Percentiles rank a stretch among this genome's conserved stretches.
These are phyloP conservation scores for Ophiorrhiza pumila DNA, from an alignment of 257 asterid species.

Conservation along the genomic window DNA sequence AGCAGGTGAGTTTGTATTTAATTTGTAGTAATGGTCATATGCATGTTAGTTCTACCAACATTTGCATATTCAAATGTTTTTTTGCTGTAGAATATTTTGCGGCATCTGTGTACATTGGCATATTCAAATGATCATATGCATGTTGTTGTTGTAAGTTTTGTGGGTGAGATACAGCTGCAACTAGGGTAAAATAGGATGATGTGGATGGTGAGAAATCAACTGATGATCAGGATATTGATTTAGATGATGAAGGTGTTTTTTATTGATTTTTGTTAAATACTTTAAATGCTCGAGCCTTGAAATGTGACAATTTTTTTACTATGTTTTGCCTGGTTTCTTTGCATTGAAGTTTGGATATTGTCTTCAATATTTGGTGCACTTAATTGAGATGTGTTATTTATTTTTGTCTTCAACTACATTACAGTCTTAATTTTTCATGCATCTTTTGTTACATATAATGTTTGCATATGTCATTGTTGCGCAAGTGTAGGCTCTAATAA, in stretches of 20 bases:
- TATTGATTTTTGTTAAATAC: too few relatives aligned
- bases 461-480: neutral
- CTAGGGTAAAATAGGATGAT: neutral
- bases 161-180: neutral
- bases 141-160: neutral
- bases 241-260: neutral
- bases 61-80: neutral
- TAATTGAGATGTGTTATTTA: neutral
- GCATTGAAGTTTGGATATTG: neutral
- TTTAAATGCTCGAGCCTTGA: neutral
- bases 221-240: neutral
- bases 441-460: neutral
- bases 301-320: neutral
- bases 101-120: neutral
- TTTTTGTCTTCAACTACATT: neutral
- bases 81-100: neutral
- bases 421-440: neutral
- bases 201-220: neutral
- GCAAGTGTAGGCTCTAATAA: neutral
- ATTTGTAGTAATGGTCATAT: neutral
- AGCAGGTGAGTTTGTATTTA: conserved; percentile 55
- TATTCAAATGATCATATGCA: too few relatives aligned
- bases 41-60: neutral
- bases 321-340: neutral
- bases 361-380: neutral